Evolutionary conservation across 805 yeast species (phyloP).

Genomic region (Metschnikowia bowlesiae): DNA sequence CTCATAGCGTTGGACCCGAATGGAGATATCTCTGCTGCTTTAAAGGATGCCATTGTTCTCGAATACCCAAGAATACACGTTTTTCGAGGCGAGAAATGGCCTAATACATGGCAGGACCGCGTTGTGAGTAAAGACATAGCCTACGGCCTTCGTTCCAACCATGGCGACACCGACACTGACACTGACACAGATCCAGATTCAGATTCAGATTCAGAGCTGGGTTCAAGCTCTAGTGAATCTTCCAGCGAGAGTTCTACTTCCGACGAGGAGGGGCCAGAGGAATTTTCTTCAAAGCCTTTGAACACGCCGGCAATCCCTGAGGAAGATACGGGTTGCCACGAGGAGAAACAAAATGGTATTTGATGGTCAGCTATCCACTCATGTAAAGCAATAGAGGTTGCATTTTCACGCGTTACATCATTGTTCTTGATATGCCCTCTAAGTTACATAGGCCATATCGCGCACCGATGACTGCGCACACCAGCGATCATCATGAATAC

Average conservation of each 20-base stretch:
- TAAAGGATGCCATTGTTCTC: constrained; percentile 58
- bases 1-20: constrained; percentile 35
- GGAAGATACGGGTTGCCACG: no score
- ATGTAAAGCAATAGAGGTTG: neutral
- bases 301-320: neutral
- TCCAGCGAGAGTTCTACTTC: constrained; percentile 15
- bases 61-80: constrained; percentile 74
- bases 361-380: no score
- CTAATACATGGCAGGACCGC: constrained; percentile 20
- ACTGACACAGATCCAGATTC: constrained; percentile 6
- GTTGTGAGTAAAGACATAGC: constrained; percentile 21
- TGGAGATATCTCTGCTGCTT: constrained; percentile 40
- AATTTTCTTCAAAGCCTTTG: constrained; percentile 25
- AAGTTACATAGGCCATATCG: neutral
- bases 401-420: no score
- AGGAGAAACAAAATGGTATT: neutral
- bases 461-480: constrained; percentile 1
- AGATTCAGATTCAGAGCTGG: constrained; percentile 5
- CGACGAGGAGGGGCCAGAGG: constrained; percentile 32
- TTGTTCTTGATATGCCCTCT: no score
- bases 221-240: constrained; percentile 6
- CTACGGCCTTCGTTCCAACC: neutral
- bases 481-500: constrained; percentile 21
- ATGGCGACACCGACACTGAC: neutral
- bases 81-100: constrained; percentile 13